Evolutionary conservation across 1,139 yeast species (phyloP).

Genomic region (Tardiomyces depauwii): DNA sequence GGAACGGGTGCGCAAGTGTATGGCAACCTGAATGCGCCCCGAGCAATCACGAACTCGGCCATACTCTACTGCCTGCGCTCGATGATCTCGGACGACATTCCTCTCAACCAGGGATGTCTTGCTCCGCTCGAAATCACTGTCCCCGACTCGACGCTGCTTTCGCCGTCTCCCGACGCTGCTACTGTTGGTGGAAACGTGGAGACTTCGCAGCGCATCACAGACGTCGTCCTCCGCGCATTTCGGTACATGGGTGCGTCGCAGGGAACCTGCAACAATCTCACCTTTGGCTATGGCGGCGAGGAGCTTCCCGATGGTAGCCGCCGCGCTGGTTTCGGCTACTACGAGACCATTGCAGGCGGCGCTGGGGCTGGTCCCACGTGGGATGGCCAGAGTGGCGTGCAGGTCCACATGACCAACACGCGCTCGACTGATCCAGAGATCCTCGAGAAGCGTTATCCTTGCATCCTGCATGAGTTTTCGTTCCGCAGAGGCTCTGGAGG

Average conservation of each 20-base stretch:
- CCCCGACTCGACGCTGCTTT: constrained; percentile 56
- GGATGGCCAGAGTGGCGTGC: constrained; percentile 55
- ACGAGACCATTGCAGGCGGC: constrained; percentile 66
- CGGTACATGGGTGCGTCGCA: constrained; percentile 57
- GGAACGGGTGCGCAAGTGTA: constrained; percentile 53
- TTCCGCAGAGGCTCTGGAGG: constrained; percentile 50
- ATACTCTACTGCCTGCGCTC: constrained; percentile 68
- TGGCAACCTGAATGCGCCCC: constrained; percentile 55
- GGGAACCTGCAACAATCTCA: constrained; percentile 63
- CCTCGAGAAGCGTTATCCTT: constrained; percentile 57
- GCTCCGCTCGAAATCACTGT: constrained; percentile 55
- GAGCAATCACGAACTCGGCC: constrained; percentile 72
- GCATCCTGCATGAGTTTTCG: constrained; percentile 43
- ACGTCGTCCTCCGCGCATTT: constrained; percentile 56
- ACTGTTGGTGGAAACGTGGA: constrained; percentile 88
- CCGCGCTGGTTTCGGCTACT: constrained; percentile 50
- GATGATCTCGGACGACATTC: constrained; percentile 65
- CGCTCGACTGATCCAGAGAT: constrained; percentile 61
- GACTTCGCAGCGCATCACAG: constrained; percentile 76
- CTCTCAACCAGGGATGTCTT: constrained; percentile 77
- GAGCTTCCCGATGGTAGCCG: constrained; percentile 17
- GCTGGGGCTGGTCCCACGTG: constrained; percentile 58
- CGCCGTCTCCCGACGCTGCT: constrained; percentile 70
- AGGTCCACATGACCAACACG: constrained; percentile 63
- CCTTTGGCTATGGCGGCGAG: constrained; percentile 45